Percentiles rank a stretch among this genome's conserved stretches.
Conservation (phyloP, 2,329 filamentous ascomycete species). For the Tolypocladium paradoxum region DNA sequence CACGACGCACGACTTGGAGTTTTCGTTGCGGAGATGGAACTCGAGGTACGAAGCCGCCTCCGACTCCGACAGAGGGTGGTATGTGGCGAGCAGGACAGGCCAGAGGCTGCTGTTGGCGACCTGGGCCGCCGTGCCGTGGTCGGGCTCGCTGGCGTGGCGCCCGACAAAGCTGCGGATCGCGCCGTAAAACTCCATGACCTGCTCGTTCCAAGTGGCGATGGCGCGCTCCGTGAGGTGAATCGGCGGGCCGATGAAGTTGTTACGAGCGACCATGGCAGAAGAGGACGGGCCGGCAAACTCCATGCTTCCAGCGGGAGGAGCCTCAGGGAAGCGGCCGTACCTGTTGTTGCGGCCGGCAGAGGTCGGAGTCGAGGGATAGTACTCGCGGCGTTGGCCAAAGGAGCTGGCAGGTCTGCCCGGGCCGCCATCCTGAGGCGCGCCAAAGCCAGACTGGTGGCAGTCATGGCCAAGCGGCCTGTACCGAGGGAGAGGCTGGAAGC, state of each 20-base stretch:
- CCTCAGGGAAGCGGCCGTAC: conserved; percentile 19
- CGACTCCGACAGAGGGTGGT: conserved; percentile 24
- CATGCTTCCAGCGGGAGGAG: conserved; percentile 3
- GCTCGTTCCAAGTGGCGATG: conserved; percentile 22
- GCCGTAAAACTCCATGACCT: conserved; percentile 25
- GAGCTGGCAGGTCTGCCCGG: conserved; percentile 9
- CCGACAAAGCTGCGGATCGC: conserved; percentile 25
- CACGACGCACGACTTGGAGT: conserved; percentile 30
- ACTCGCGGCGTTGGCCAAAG: conserved; percentile 13
- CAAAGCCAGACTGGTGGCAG: conserved; percentile 12
- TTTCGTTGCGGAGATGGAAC: conserved; percentile 26
- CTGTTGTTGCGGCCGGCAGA: conserved; percentile 12
- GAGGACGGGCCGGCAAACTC: conserved; percentile 7
- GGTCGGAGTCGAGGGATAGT: conserved; percentile 20
- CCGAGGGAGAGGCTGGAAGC: conserved; percentile 5
- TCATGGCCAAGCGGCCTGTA: conserved; percentile 23
- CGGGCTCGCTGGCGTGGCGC: conserved; percentile 20
- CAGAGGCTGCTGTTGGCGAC: conserved; percentile 21
- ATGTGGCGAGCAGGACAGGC: conserved; percentile 25
- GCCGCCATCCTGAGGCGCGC: conserved; percentile 9
- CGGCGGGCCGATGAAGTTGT: conserved; percentile 13
- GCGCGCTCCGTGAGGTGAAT: conserved; percentile 24
- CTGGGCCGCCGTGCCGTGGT: conserved; percentile 15
- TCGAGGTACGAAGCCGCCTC: conserved; percentile 31
- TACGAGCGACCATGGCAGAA: conserved; percentile 9